Evolutionary conservation across 176 grass and related monocot genomes (phyloP), one percentile per base, ranked within the genome.

Genomic region (Rhynchospora breviuscula): DNA sequence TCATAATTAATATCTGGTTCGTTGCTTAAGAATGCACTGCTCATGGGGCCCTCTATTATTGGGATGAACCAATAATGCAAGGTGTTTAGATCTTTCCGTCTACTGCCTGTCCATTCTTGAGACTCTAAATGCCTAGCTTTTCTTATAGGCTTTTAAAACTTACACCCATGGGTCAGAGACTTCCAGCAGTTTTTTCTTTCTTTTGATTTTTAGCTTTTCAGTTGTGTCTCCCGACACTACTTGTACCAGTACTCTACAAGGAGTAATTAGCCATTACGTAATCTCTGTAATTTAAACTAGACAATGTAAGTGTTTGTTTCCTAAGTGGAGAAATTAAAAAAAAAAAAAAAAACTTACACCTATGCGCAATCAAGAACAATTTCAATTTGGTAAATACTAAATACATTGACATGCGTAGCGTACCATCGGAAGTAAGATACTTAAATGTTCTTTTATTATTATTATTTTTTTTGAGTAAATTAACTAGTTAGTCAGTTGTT

Each of bases 51-150:
- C 46, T 26, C 9, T 75, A 75, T 75, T 47, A 75, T 75, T 53
- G 71, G 21, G 21, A 75, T 29, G 25, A 75, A 75, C 71, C 71
- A 53, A 75, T 75, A 75, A 75, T 75, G 47, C 21, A 75, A 53
- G 21, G 71, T 75, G 71, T 74, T 51, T 74, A 23, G 7, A 49
- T 72, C n/a, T n/a, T 7, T 48, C 45, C 7, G 4, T 51, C 10
- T n/a, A 47, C 17, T n/a, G 33, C 64, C 11, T 67, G 64, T 18
- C 65, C 29, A 43, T 68, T 68, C 43, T 68, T 18, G 31, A 43
- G 29, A 68, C 13, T 68, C 65, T 18, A 68, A 67, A 35, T 15
- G 12, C 29, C 12, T 68, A 67, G 65, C 31, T 43, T 67, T 67
- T 67, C 13, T 17, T 35, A 5, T 67, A 68, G 65, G 65, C 33